Base-by-base conservation (phyloP, 495 filamentous ascomycete species). In the Zalerion maritima region DNA sequence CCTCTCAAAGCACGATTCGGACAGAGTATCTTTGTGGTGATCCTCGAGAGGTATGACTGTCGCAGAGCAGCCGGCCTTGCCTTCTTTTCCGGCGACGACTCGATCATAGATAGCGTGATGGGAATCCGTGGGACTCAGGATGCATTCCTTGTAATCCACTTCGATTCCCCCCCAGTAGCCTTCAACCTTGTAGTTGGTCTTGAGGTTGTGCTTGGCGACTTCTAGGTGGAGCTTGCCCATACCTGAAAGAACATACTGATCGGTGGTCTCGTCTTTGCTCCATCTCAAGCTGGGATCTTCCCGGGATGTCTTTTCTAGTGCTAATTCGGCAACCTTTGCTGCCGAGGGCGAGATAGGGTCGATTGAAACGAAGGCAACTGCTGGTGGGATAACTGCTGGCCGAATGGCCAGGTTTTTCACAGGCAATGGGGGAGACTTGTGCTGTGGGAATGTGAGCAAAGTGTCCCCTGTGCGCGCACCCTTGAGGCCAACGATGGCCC, bases 201-300 rank as follows among this genome's bases (percentile, higher is more conserved):
- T 67, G 5, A 99, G 71, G 13, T 87, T 67, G 52, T 96, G 83
- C 16, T 77, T 63, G 3, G 91, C 85, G 20, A 99, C 89, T 40
- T 99, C 91, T 2, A 99, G 71, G 49, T 99, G 91, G n/a, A 99
- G 69, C 30, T 93, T 82, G 2, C 91, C 91, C 91, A 99, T 99
- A 7, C 91, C 91, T 21, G 80, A 82, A 1, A 99, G 62, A 6
- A 92, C 75, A 11, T 85, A 94, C 40, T 94, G 87, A 1, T 86
- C 89, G 0, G 82, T 84, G 45, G 94, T 91, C 40, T 86, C 77
- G 43, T 96, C 83, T 13, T 78, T 56, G 26, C 59, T 76, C 45
- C 94, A 73, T 14, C 86, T 71, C n/a, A 99, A 56, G 49, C 82
- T 92, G 12, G 91, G 91, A 45, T 99, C 91, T 57, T 99, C 91